phyloP scores from a whole-genome alignment of 2,329 filamentous ascomycete species.

The Cordyceps tenuipes region DNA sequence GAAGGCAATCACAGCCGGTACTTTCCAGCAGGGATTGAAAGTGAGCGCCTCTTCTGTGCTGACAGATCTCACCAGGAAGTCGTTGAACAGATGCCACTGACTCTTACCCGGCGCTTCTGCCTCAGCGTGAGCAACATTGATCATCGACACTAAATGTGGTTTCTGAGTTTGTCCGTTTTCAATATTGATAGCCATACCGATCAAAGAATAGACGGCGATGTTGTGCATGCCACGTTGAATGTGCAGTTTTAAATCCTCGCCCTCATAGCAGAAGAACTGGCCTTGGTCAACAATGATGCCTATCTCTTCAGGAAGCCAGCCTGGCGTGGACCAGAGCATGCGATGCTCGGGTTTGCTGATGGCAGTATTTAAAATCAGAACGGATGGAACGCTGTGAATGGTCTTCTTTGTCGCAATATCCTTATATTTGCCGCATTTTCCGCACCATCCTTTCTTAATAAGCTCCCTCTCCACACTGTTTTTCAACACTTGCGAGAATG shows the following conservation, averaged over 20 bases:
- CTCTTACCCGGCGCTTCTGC: constrained; percentile 49
- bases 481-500: constrained; percentile 88
- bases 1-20: constrained; percentile 79
- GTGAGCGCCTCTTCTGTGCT: constrained; percentile 75
- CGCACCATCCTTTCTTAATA: constrained; percentile 86
- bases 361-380: constrained; percentile 83
- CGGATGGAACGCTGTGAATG: constrained; percentile 70
- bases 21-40: constrained; percentile 88
- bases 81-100: constrained; percentile 95
- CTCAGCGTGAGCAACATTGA: constrained; percentile 69
- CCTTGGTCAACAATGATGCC: constrained; percentile 83
- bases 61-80: constrained; percentile 82
- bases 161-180: constrained; percentile 79
- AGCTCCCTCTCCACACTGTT: constrained; percentile 76
- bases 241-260: constrained; percentile 75
- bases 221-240: constrained; percentile 71
- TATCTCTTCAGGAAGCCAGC: constrained; percentile 90
- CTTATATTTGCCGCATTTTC: constrained; percentile 83
- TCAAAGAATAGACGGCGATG: constrained; percentile 82
- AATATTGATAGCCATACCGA: constrained; percentile 85
- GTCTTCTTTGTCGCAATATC: constrained; percentile 77
- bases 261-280: constrained; percentile 93
- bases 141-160: constrained; percentile 81
- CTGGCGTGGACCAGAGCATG: constrained; percentile 77
- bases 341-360: constrained; percentile 64